Evolutionary conservation across 805 yeast species (phyloP), one percentile per base, ranked within the genome.

Genomic region (Kluyveromyces lactis): DNA sequence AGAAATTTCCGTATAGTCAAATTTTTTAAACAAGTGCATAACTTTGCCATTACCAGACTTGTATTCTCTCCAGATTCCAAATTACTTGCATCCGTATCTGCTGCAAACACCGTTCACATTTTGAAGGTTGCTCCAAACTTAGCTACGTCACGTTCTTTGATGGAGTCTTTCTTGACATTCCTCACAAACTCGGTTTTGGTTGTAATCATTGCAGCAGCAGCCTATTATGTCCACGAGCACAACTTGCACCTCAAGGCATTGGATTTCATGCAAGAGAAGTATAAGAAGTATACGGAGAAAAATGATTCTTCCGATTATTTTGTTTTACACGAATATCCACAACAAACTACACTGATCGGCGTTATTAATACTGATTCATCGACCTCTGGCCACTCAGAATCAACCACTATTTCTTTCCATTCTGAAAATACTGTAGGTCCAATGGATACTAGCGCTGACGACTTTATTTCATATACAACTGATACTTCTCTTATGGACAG

Each of bases 41-140:
- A 71, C 7, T 84, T 84, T 57, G 86, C 94, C 18, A 78, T 86
- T 38, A 86, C 96, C 0, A 71, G 73, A 32, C 75, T 85, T 8
- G 65, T 75, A 2, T 79, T 86, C 43, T 79, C 86, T 4, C 80
- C 83, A 11, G 69, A 76, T 53, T 86, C 89, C 6, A 62, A 72
- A 37, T 69, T 69, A 40, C 61, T 86, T 36, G 90, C 86, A 2
- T 73, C 86, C 17, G 80, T 77, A 0, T 80, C 90, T 26, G 94
- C 89, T 1, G 84, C 92, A 2, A 79, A 81, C 44, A 71, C 86
- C 1, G 72, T 86, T 21, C 76, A 72, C 48, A 76, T 86, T 7
- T 62, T 79, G 42, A 68, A 66, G 41, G 57, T 86, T 16, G 89
- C 92, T 3, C 62, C 59, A 18, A 69, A 68, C 17, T 67, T 67